Base-by-base conservation (phyloP, 139 green algal species). In the Coccomyxa sp. region DNA sequence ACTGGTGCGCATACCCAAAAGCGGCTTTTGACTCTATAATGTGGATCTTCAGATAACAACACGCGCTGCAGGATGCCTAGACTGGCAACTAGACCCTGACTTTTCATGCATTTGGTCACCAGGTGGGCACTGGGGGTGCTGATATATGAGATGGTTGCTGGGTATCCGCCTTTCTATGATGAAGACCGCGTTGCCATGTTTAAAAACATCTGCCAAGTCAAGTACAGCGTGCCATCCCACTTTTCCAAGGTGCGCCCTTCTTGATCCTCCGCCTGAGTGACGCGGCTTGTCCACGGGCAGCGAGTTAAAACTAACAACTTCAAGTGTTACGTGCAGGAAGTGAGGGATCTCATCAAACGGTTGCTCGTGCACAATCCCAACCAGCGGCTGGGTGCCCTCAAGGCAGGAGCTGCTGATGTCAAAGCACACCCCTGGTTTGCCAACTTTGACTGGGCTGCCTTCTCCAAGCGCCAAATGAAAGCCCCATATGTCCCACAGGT, bases 91-190 rank as follows among this genome's bases (percentile, higher is more conserved):
- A 11, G 38, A 51, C 38, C 38, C 3, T 51, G n/a, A 51, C 38
- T 11, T 51, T 51, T 51, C 38, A 51, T 51, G 38, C 38, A 51
- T 51, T 11, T 51, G 38, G 7, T 11, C 38, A 51, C 38, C 89
- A 93, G 93, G 92, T 99, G 96, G 96, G 91, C 94, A 9, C 76
- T 97, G 60, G 96, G 96, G 10, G 93, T 99, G 63, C 91, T 98
- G 16, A 91, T 97, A 23, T 98, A 90, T 82, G 95, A 98, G 90
- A 94, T 98, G 88, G 88, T 94, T 17, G 92, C 88, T 0, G 95
- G 96, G 13, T 80, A 87, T 38, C 93, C 95, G 14, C 96, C 96
- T 30, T 99, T 99, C 86, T 92, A 94, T 82, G 84, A 95, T 79
- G 91, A 96, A 30, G 93, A 98, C 85, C 82, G 93, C 11, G 89